Base-by-base conservation (phyloP, 1,284 basidiomycete species). In the Austroboletus niveus region DNA sequence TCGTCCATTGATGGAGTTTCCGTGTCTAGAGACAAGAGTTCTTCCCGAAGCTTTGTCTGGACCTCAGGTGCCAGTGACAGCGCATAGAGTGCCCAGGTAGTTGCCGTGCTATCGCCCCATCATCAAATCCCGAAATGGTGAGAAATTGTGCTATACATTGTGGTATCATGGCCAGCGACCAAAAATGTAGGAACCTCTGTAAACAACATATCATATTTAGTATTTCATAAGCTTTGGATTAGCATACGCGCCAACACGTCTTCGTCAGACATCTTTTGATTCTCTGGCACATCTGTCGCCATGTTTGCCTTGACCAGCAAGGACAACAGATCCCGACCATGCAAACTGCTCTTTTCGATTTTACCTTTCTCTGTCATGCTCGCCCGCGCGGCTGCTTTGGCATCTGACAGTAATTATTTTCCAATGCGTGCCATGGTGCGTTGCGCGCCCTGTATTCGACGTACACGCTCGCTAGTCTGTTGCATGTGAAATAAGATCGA, bases 131-230 rank as follows among this genome's bases (percentile, higher is more conserved):
- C 22, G 7, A 14, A 30, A 40, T 6, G 3, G 11, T 14, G 29
- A 2, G 8, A 5, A 6, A 17, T 12, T 9, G 20, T 8, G 42
- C 30, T 50, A 11, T 59, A 79, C 79, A 84, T 82, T 1, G 84
- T 86, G 0, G 92, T 93, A 65, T 93, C 92, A 65, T 92, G 88
- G 1, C 92, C 91, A 4, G 84, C 83, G 9, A 81, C 71, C 9
- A 87, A 35, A 41, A 54, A 61, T 8, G 63, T 68, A 1, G 65
- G 69, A 17, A 76, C 62, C 65, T 76, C 75, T 74, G 54, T 7
- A 2, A 7, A 5, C 30, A 12, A 10, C 5, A 12, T 9, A 24
- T 52, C 32, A 36, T n/a, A n/a, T 9, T 3, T 10, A n/a, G 27
- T 9, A 22, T 17, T 22, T 14, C 24, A 10, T n/a, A 17, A 22